phyloP scores from a whole-genome alignment of 75 land plant genomes.

The Picea glauca region DNA sequence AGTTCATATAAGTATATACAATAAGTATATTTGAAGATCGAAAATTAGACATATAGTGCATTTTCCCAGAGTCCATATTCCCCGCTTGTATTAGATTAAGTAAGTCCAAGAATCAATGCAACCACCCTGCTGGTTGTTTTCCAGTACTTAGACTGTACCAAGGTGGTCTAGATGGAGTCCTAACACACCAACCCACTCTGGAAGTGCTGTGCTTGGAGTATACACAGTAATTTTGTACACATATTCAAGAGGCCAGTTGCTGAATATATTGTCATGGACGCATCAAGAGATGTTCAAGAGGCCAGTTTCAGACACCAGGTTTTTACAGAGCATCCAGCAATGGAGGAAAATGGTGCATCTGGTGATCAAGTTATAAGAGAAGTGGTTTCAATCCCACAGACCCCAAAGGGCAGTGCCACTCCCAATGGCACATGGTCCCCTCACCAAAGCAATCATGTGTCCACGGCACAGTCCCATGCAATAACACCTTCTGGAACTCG shows the following conservation, averaged over 20 bases:
- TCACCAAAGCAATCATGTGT: conserved; percentile 12
- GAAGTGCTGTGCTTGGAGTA: background rate
- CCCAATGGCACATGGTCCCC: conserved; percentile 16
- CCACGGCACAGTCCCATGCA: background rate
- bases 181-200: background rate
- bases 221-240: background rate
- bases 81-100: background rate
- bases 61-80: background rate
- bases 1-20: background rate
- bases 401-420: conserved; percentile 2
- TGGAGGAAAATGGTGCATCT: background rate
- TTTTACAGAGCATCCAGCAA: background rate
- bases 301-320: conserved; percentile 13
- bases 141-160: background rate
- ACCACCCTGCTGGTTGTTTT: background rate
- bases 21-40: background rate
- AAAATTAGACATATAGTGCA: background rate
- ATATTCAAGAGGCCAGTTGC: no score
- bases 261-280: background rate
- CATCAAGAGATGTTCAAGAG: conserved; percentile 6
- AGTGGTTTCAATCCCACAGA: conserved; percentile 9
- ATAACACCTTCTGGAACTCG: conserved; percentile 17
- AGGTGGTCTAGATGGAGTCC: background rate
- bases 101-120: background rate
- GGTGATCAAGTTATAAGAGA: conserved; percentile 15